phyloP scores from a whole-genome alignment of 2,329 filamentous ascomycete species.

The Pezicula rhizophila region DNA sequence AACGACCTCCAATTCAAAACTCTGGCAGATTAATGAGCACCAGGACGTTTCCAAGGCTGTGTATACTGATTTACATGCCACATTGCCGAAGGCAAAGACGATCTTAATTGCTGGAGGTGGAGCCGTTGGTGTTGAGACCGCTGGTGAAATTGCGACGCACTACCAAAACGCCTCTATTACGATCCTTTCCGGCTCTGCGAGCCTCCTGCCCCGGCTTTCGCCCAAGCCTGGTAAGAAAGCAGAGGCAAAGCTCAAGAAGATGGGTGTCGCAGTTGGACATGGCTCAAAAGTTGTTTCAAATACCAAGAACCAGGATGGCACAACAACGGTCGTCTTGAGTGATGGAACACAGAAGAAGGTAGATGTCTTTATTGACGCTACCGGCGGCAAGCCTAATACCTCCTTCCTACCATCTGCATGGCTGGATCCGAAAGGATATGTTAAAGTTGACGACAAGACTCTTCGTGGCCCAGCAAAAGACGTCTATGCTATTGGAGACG shows the following conservation, averaged over 20 bases:
- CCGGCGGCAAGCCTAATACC: conserved; percentile 35
- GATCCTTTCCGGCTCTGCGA: conserved; percentile 9
- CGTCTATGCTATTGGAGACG: conserved; percentile 36
- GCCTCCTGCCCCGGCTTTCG: conserved; percentile 7
- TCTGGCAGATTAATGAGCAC: conserved; percentile 39
- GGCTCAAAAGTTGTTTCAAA: conserved; percentile 32
- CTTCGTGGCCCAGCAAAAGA: conserved; percentile 30
- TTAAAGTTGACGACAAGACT: conserved; percentile 39
- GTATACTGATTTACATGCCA: conserved; percentile 28
- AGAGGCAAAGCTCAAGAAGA: conserved; percentile 38
- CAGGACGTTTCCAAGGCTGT: conserved; percentile 21
- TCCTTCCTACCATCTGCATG: conserved; percentile 39
- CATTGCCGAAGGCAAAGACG: conserved; percentile 12
- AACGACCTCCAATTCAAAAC: conserved; percentile 32
- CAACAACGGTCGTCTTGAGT: conserved; percentile 33
- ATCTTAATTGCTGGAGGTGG: conserved; percentile 26
- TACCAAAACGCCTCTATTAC: conserved; percentile 14
- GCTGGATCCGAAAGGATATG: conserved; percentile 39
- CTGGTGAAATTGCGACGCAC: conserved; percentile 24
- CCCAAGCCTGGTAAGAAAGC: conserved; percentile 10
- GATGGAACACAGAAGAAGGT: conserved; percentile 36
- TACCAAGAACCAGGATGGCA: conserved; percentile 16
- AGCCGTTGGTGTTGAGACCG: conserved; percentile 25
- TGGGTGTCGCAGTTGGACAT: conserved; percentile 43
- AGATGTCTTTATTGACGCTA: conserved; percentile 42